Percentiles rank a stretch among this genome's conserved stretches.
These are phyloP conservation scores for Psilocybe cyanescens DNA, from an alignment of 768 basidiomycete species.

Conservation along the genomic window DNA sequence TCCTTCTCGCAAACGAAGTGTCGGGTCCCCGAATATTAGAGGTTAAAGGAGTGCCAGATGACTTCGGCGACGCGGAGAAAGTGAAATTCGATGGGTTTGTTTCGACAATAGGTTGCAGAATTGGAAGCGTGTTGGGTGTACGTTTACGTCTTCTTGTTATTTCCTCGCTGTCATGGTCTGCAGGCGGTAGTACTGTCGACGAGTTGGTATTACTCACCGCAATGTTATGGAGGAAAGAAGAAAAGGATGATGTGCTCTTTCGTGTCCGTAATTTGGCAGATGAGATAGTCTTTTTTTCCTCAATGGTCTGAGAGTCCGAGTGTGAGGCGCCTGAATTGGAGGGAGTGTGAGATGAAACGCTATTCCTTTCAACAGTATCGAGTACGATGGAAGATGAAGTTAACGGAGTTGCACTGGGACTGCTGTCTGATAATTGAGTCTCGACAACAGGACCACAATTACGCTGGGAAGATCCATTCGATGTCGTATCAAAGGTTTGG, in stretches of 20 bases:
- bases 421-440: no score
- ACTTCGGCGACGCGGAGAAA: not conserved
- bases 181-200: not conserved
- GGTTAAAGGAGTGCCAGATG: not conserved
- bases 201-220: not conserved
- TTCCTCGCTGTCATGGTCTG: not conserved
- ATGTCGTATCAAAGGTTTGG: no score
- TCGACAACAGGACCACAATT: no score
- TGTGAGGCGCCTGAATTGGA: not conserved
- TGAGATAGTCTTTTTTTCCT: not conserved
- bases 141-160: not conserved
- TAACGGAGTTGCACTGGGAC: no score
- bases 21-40: slow-evolving; percentile 1
- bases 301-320: not conserved
- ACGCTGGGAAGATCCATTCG: no score
- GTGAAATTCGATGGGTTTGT: not conserved
- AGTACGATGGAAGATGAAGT: no score
- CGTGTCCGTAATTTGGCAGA: not conserved
- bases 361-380: no score
- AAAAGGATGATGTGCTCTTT: slow-evolving; percentile 2
- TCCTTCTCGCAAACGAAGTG: slow-evolving; percentile 10
- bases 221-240: slow-evolving; percentile 7
- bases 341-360: not conserved
- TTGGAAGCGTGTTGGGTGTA: slow-evolving; percentile 3
- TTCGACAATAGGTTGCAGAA: slow-evolving; percentile 12